Evolutionary conservation across 768 basidiomycete species (phyloP), one percentile per base, ranked within the genome.

Genomic region (Rhodotorula diobovata): DNA sequence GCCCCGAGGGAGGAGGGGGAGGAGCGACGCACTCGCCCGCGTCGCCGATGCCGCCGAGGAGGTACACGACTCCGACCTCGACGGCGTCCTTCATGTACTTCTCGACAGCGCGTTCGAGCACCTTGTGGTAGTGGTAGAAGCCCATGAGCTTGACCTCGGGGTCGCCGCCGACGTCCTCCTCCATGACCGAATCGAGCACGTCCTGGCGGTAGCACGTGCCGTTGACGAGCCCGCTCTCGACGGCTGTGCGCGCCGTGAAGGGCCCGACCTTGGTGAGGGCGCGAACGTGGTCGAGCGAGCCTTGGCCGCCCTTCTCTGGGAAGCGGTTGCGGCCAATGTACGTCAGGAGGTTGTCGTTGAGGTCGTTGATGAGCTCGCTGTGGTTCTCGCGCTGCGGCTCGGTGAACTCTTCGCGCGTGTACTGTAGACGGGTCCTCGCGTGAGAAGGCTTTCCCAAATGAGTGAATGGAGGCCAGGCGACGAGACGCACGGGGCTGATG

Each of bases 1-100:
- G 20, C 28, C 28, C 12, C 18, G 25, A 28, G 15, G 9, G 63
- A 48, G 51, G 37, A 16, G 46, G n/a, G 11, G 34, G 54, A 34
- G 32, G 51, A 32, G n/a, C 28, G 20, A 63, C 74, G 46, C 54
- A 72, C 71, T 75, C 76, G 50, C 70, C 70, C 1, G 62, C 39
- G 37, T 77, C 76, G 34, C 78, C 75, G 48, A 78, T 78, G 12
- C 74, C 73, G 14, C 78, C 78, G 58, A 71, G 62, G 2, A 79
- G 56, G 67, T 79, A 78, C 3, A 79, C 78, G 32, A 77, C 75
- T 6, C 78, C 78, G 18, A 79, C 69, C 32, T 76, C 74, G 23
- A 79, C 61, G 15, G 62, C 59, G 2, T 71, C 75, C 4, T 69
- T 41, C 48, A 39, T 21, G 62, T 58, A 51, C 62, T 73, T 71